Evolutionary conservation across 169 alveolate species (phyloP), one percentile per base, ranked within the genome.

Genomic region (Plasmodium ovale): DNA sequence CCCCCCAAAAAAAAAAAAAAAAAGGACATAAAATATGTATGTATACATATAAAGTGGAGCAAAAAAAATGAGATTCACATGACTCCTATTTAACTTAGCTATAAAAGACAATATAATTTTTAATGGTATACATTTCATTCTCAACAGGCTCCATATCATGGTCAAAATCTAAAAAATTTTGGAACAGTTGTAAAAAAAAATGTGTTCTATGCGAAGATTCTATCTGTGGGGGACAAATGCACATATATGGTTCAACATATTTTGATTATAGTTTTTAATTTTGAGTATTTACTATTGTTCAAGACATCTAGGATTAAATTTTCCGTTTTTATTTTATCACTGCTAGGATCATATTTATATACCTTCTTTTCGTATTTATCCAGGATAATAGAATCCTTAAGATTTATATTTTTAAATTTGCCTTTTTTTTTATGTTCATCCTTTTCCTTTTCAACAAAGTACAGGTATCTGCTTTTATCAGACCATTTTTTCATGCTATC

Each of bases 231-330:
- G 7, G n/a, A 56, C 27, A n/a, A n/a, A n/a, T n/a, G 67, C 3
- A 56, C 6, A 56, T 39, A 6, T 39, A 39, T 39, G 51, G 51
- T 39, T n/a, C n/a, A n/a, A n/a, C n/a, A n/a, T n/a, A n/a, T n/a
- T n/a, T n/a, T n/a, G n/a, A n/a, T n/a, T n/a, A n/a, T n/a, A n/a
- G n/a, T n/a, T n/a, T n/a, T n/a, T n/a, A n/a, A n/a, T n/a, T n/a
- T n/a, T n/a, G n/a, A n/a, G n/a, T n/a, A n/a, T n/a, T n/a, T 74
- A 74, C 88, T 67, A 29, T 62, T 74, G 53, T 74, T 74, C 35
- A 74, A 54, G 49, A 59, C 65, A 23, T 74, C 88, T 67, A 74
- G 35, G 58, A 74, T 74, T 65, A 74, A 74, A 27, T 74, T 74
- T 29, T 74, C 88, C 21, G 39, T 74, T 47, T 60, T 74, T 19